Evolutionary conservation across 352 stramenopile genomes (phyloP), one percentile per base, ranked within the genome.

Genomic region (Phytophthora litchii): DNA sequence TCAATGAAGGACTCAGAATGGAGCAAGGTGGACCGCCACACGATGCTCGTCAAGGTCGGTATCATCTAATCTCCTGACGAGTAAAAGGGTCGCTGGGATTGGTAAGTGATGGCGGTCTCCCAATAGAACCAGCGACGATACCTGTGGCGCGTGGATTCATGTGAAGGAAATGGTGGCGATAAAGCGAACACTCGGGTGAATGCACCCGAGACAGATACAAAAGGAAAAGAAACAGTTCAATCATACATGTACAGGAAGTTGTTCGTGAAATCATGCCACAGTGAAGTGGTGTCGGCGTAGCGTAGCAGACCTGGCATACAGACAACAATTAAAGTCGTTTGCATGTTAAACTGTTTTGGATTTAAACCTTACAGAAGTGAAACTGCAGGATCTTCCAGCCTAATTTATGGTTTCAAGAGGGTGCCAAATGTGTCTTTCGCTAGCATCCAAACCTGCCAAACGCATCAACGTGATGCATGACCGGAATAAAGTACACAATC

Each of bases 21-120:
- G 63, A 76, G 48, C 62, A 92, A 92, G 68, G 57, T 82, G 37
- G 82, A 92, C 64, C 78, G 78, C 50, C 80, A 83, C 58, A 88
- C 78, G 53, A 88, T 92, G 80, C 71, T 76, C 36, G 66, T 92
- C 64, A 84, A 82, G 48, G 80, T 92, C 29, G 82, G 80, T 44
- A 83, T 85, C 40, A 78, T 88, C 53, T 91, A 88, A 84, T 45
- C 27, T 44, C 16, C 20, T 40, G 35, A 12, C 37, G 21, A 56
- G 34, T 40, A 27, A 32, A 16, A 42, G 14, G 29, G 13, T 20
- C 19, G 54, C 20, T 46, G 31, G 52, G 31, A 3, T 56, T 13
- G 31, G 38, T 31, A 50, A 51, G 53, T 54, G 53, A 60, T 60
- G 53, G 32, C 29, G 40, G 45, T 10, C 11, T 57, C 13, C 12